These are phyloP conservation scores for Globomyces sp. DNA, from an alignment of 371 early-diverging fungal genomes.

Conservation along the genomic window DNA sequence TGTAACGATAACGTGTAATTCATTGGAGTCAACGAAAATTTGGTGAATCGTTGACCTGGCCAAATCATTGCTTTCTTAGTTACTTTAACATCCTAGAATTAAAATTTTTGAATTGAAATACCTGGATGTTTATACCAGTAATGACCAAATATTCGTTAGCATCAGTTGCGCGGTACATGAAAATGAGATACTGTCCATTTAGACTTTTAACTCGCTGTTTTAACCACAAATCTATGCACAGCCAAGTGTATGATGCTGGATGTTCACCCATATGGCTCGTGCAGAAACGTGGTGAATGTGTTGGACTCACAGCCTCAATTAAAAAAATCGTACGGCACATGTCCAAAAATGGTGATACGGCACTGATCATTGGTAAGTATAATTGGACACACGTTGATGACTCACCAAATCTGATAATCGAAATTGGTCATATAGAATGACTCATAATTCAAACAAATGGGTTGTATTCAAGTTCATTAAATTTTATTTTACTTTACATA, in stretches of 20 bases:
- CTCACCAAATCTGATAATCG: neutral
- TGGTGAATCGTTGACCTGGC: slow-evolving; percentile 22
- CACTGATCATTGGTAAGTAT: too few relatives aligned
- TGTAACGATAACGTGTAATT: slow-evolving; percentile 48
- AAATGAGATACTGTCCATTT: neutral
- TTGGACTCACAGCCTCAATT: too few relatives aligned
- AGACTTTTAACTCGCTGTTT: neutral
- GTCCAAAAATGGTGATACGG: too few relatives aligned
- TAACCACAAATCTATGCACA: too few relatives aligned
- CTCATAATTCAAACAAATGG: neutral
- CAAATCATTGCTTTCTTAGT: slow-evolving; percentile 26
- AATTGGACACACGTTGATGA: too few relatives aligned
- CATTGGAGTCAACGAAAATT: slow-evolving; percentile 46
- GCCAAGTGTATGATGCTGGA: too few relatives aligned
- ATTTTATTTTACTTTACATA: slow-evolving; percentile 19
- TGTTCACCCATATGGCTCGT: too few relatives aligned
- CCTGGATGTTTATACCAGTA: slow-evolving; percentile 42
- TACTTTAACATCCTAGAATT: slow-evolving; percentile 32
- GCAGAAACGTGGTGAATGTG: too few relatives aligned
- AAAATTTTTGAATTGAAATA: slow-evolving; percentile 23
- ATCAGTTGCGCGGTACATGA: slow-evolving; percentile 10
- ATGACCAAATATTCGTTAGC: slow-evolving; percentile 49
- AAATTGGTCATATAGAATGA: neutral
- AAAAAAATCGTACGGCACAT: too few relatives aligned
- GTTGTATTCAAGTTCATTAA: neutral